phyloP scores from a whole-genome alignment of 2,329 filamentous ascomycete species.

The Fusarium sp. region DNA sequence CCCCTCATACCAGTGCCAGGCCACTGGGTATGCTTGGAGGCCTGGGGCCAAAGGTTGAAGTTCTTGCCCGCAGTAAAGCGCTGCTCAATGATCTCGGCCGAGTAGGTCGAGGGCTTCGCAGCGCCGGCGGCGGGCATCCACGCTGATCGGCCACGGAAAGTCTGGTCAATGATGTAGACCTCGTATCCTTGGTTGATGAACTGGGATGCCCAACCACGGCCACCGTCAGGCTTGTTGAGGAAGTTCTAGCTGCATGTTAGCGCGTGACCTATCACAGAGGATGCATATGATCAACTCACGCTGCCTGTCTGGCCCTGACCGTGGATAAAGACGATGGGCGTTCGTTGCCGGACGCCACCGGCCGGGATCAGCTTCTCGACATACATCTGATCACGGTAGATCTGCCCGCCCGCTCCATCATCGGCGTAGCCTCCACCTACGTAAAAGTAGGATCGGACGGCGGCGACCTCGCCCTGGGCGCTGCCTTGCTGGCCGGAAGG shows the following conservation, averaged over 20 bases:
- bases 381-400: constrained; percentile 42
- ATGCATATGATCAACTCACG: constrained; percentile 5
- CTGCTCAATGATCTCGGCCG: constrained; percentile 35
- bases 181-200: constrained; percentile 41
- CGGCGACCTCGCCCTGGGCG: constrained; percentile 17
- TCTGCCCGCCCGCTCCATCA: constrained; percentile 34
- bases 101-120: constrained; percentile 33
- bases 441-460: constrained; percentile 38
- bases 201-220: constrained; percentile 38
- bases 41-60: constrained; percentile 40
- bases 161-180: constrained; percentile 40
- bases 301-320: constrained; percentile 41
- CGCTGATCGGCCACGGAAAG: constrained; percentile 37
- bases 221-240: constrained; percentile 41
- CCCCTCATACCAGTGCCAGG: constrained; percentile 34
- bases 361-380: constrained; percentile 37
- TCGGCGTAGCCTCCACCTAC: constrained; percentile 33
- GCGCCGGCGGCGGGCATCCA: constrained; percentile 26
- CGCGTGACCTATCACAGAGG: not conserved
- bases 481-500: not conserved
- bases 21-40: constrained; percentile 41
- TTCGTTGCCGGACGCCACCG: constrained; percentile 16
- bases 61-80: constrained; percentile 32
- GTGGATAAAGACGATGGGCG: constrained; percentile 41
- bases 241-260: constrained; percentile 29